Evolutionary conservation across 495 filamentous ascomycete species (phyloP), one percentile per base, ranked within the genome.

Genomic region (Pyronema omphalodes): DNA sequence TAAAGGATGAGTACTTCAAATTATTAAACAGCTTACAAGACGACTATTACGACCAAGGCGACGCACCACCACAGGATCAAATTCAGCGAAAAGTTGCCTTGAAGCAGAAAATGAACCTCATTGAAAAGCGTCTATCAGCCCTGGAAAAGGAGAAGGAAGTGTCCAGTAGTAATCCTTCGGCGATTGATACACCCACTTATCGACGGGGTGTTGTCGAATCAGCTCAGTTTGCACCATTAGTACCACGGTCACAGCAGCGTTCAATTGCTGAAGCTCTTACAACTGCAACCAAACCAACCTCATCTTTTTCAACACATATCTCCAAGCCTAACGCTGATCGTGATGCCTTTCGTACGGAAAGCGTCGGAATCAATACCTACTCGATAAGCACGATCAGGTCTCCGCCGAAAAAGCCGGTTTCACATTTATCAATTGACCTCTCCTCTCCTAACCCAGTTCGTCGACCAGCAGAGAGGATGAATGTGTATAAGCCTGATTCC

Each of bases 271-370:
- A 47, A 23, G 34, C 37, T 5, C 23, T 52, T 57, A 61, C 23
- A 14, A 60, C 17, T 47, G 60, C 17, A 44, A 52, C 23, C 58
- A 61, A 39, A 61, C 58, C 7, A 57, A 61, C 18, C 60, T 56
- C 41, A 35, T 17, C 39, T 6, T 12, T 29, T 5, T 29, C 23
- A 29, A 29, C 23, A 1, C 23, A 29, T 29, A 29, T 29, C 23
- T 29, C 23, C 23, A 1, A 29, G 23, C 5, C 23, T 1, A 1
- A 29, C 5, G 5, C 23, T 29, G 5, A 1, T 29, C 23, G 23
- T 29, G 5, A 29, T 29, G 5, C 23, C 5, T 29, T 29, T 29
- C 23, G 5, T 2, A 29, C 1, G 23, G 23, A 29, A 29, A 29
- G 23, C 23, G 23, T 29, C 23, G 23, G 23, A 1, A 5, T 29